phyloP scores from a whole-genome alignment of 1,284 basidiomycete species.

The Xerocomus cyaneibrunnescens region DNA sequence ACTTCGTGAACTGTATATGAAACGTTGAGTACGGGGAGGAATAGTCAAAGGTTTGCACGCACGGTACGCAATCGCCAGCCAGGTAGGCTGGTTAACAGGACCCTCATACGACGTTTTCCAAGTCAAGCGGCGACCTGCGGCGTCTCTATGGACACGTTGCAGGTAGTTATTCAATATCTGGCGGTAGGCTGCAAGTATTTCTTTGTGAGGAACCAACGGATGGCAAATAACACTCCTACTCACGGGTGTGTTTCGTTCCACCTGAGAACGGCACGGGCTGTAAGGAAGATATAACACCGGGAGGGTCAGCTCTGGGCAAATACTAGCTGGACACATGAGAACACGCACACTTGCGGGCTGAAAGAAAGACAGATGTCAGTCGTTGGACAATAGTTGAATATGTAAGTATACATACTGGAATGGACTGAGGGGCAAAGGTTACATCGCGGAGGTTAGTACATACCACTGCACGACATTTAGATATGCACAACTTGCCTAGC shows the following conservation, averaged over 20 bases:
- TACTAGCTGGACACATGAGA: too few species aligned
- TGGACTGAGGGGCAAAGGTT: too few species aligned
- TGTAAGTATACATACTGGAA: too few species aligned
- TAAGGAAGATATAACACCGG: too few species aligned
- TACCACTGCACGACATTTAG: too few species aligned
- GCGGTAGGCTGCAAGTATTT: constrained; percentile 18
- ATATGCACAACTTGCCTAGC: constrained; percentile 1
- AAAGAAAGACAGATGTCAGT: too few species aligned
- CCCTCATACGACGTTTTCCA: constrained; percentile 26
- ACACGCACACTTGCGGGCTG: too few species aligned
- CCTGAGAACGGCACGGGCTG: background rate
- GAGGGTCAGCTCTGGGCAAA: too few species aligned
- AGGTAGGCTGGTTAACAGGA: constrained; percentile 27
- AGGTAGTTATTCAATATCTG: constrained; percentile 29
- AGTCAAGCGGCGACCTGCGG: constrained; percentile 14
- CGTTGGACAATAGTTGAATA: too few species aligned
- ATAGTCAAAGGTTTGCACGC: constrained; percentile 7
- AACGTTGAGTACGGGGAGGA: background rate
- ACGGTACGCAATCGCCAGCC: constrained; percentile 28
- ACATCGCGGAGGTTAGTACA: too few species aligned
- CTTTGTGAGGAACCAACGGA: background rate
- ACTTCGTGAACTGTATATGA: constrained; percentile 22
- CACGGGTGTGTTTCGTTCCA: constrained; percentile 19
- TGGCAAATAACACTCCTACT: constrained; percentile 2
- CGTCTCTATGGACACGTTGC: constrained; percentile 17